A percentile compares a stretch with the other conserved stretches of the same genome.
Conservation (phyloP, 2,329 filamentous ascomycete species). For the Salinomyces thailandicus region DNA sequence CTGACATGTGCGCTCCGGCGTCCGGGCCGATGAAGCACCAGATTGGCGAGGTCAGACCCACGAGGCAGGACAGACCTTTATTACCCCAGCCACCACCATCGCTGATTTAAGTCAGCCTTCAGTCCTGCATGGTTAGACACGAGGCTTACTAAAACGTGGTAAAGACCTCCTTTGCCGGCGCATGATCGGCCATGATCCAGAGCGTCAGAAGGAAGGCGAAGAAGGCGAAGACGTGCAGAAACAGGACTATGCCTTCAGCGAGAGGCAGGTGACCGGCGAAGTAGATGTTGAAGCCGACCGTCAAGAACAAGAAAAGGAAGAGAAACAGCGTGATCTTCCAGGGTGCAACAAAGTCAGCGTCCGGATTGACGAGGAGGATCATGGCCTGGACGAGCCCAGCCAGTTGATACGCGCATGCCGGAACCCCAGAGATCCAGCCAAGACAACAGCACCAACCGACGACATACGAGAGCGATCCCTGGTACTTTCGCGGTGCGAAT, state of each 20-base stretch:
- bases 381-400: conserved; percentile 23
- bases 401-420: conserved; percentile 21
- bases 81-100: conserved; percentile 34
- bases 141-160: conserved; percentile 24
- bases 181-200: conserved; percentile 24
- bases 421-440: conserved; percentile 25
- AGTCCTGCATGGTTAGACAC: background rate
- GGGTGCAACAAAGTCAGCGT: conserved; percentile 14
- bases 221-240: conserved; percentile 36
- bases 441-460: conserved; percentile 33
- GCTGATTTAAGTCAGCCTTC: conserved; percentile 6
- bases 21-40: conserved; percentile 29
- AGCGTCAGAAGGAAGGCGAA: conserved; percentile 33
- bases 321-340: conserved; percentile 25
- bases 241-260: conserved; percentile 26
- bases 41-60: conserved; percentile 32
- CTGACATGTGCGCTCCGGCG: conserved; percentile 28
- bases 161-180: conserved; percentile 22
- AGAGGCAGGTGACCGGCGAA: conserved; percentile 25
- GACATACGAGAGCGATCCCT: conserved; percentile 37
- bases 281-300: conserved; percentile 28
- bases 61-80: conserved; percentile 31
- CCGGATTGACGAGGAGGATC: conserved; percentile 19
- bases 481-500: conserved; percentile 32
- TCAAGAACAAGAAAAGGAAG: conserved; percentile 22